phyloP scores from a whole-genome alignment of 345 rosid genomes.

The Syzygium aqueum region DNA sequence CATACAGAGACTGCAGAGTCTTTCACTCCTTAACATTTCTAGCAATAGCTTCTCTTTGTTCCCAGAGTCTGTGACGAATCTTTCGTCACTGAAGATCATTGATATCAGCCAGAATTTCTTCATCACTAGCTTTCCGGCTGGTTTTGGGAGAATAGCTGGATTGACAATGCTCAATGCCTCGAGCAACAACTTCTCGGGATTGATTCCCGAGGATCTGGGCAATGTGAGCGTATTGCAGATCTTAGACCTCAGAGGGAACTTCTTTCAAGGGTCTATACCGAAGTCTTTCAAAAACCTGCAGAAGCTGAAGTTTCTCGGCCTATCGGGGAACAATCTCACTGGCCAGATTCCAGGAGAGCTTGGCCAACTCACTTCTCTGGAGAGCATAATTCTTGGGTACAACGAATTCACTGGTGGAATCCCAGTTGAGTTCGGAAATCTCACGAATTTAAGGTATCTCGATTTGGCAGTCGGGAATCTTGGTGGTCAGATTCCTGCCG shows the following conservation, averaged over 20 bases:
- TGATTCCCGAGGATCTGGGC: constrained; percentile 66
- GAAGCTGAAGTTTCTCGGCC: constrained; percentile 74
- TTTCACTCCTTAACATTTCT: constrained; percentile 60
- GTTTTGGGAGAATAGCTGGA: constrained; percentile 45
- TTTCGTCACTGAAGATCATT: constrained; percentile 42
- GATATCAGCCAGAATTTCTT: constrained; percentile 73
- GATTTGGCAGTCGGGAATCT: constrained; percentile 71
- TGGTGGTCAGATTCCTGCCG: constrained; percentile 63
- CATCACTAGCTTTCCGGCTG: constrained; percentile 39
- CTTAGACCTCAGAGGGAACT: constrained; percentile 85
- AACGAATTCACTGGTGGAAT: constrained; percentile 71
- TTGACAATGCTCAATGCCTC: constrained; percentile 71
- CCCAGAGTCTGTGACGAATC: constrained; percentile 33
- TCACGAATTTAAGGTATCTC: constrained; percentile 63
- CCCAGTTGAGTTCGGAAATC: constrained; percentile 64
- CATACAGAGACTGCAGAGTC: constrained; percentile 37
- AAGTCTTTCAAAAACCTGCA: constrained; percentile 51
- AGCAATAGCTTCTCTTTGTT: constrained; percentile 51
- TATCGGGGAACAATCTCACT: constrained; percentile 84
- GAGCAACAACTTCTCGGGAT: constrained; percentile 67
- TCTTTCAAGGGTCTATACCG: constrained; percentile 74
- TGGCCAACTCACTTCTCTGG: constrained; percentile 65
- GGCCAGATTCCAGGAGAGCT: constrained; percentile 62
- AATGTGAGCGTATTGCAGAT: constrained; percentile 48
- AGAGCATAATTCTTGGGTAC: constrained; percentile 81